phyloP scores from a whole-genome alignment of 1,284 basidiomycete species.

The Fistulinella staudtii region DNA sequence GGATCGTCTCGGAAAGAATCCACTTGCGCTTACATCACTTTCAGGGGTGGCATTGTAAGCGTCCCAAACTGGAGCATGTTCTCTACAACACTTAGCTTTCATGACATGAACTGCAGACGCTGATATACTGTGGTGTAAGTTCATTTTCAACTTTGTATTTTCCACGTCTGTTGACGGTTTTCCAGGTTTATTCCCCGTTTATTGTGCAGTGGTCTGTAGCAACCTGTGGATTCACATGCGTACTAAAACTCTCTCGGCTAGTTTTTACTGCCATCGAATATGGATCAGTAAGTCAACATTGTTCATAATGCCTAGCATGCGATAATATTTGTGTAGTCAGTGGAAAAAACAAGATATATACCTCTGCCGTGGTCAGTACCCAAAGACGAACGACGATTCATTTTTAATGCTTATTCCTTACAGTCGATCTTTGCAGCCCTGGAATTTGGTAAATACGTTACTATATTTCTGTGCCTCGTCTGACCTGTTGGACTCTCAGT shows the following conservation, averaged over 20 bases:
- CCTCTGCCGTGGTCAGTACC: conserved; percentile 10
- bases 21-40: not conserved
- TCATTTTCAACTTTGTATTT: not conserved
- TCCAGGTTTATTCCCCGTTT: not conserved
- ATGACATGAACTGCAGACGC: not conserved
- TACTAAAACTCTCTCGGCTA: too few species aligned
- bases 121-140: not conserved
- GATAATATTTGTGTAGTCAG: conserved; percentile 7
- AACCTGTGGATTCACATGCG: too few species aligned
- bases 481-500: not conserved
- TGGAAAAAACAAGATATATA: conserved; percentile 8
- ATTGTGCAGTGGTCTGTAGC: conserved; percentile 10
- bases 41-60: not conserved
- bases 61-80: not conserved
- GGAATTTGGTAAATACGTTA: not conserved
- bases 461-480: not conserved
- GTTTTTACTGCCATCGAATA: conserved; percentile 17
- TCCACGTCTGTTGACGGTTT: not conserved
- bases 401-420: not conserved
- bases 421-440: not conserved
- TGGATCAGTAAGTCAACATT: conserved; percentile 13
- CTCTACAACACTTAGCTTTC: not conserved
- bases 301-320: not conserved
- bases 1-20: too few species aligned
- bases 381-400: not conserved